Evolutionary conservation across 2,329 filamentous ascomycete species (phyloP).

Genomic region (Alternaria metachromatica): DNA sequence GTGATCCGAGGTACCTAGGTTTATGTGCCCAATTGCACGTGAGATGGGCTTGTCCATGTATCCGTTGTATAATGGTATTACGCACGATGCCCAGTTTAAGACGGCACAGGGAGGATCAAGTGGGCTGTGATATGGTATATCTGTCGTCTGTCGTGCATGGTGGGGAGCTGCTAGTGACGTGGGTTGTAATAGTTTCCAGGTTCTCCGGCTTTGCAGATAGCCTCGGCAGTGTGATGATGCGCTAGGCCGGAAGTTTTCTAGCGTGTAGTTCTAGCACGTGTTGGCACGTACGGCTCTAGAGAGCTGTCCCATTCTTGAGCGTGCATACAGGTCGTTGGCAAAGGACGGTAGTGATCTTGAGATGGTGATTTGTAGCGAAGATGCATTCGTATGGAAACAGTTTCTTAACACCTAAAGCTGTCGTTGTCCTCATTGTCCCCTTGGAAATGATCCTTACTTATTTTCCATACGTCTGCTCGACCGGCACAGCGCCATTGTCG

Average conservation of each 20-base stretch:
- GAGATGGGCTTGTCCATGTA: background rate
- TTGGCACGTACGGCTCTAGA: background rate
- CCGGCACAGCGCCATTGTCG: slow-evolving; percentile 9
- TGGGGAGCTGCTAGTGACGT: slow-evolving; percentile 12
- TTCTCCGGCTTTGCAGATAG: slow-evolving; percentile 6
- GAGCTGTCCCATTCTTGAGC: background rate
- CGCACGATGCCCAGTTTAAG: background rate
- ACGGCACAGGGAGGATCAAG: background rate
- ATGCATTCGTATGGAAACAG: background rate
- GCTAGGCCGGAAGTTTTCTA: background rate
- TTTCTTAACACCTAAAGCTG: background rate
- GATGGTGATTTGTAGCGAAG: background rate
- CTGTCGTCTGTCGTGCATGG: slow-evolving; percentile 7
- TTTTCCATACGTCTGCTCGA: slow-evolving; percentile 9
- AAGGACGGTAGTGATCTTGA: background rate
- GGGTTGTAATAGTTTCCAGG: slow-evolving; percentile 3
- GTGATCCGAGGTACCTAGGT: slow-evolving; percentile 8
- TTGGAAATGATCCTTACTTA: background rate
- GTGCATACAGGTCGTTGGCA: background rate
- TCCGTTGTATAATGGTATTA: slow-evolving; percentile 7
- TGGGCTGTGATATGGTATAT: slow-evolving; percentile 3
- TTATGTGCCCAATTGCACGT: background rate
- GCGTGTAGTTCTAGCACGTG: too few species aligned
- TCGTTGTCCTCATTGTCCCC: background rate
- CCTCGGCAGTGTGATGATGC: background rate